Base-by-base conservation (phyloP, 2,329 filamentous ascomycete species). In the Aspergillus transmontanensis region DNA sequence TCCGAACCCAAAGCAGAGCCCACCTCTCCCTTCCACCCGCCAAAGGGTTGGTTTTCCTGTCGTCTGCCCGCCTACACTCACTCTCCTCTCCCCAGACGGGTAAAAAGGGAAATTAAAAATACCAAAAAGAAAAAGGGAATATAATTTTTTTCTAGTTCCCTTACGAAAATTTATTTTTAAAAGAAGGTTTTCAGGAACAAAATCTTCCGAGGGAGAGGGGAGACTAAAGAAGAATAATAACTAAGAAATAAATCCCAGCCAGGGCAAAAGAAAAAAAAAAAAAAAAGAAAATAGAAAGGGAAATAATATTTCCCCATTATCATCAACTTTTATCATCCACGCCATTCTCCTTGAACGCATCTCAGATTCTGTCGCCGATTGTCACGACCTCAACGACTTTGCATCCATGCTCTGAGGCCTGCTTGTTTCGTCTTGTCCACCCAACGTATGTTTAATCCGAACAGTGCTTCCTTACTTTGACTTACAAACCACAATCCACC, bases 351-450 rank as follows among this genome's bases (percentile, higher is more conserved):
- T 64, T 55, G 28, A 51, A 51, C 48, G 28, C 48, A 51, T 51
- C 28, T 12, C 48, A 51, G 28, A 51, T 34, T 21, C 48, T 51
- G 28, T n/a, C 19, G 19, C 48, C 48, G 28, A 51, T 61, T 63
- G 61, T 64, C 61, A 66, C 68, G 60, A 69, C 68, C 63, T 62
- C 58, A 62, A 66, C 68, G 63, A 62, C 48, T 34, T 53, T 64
- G 54, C 62, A 69, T 66, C 60, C 65, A 69, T 70, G 68, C 67
- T 69, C 57, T 69, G 68, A 71, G 66, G 55, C 66, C 64, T 61
- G 62, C 63, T 63, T 65, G 61, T 66, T 59, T 65, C 59, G 59
- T 64, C 60, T 61, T 63, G 62, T 68, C 68, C 68, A 68, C 68
- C 65, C 65, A 66, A 66, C 65, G 64, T 69, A 67, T 67, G 68